Evolutionary conservation across 176 grass and related monocot genomes (phyloP), one percentile per base, ranked within the genome.

Genomic region (Poa pratensis): DNA sequence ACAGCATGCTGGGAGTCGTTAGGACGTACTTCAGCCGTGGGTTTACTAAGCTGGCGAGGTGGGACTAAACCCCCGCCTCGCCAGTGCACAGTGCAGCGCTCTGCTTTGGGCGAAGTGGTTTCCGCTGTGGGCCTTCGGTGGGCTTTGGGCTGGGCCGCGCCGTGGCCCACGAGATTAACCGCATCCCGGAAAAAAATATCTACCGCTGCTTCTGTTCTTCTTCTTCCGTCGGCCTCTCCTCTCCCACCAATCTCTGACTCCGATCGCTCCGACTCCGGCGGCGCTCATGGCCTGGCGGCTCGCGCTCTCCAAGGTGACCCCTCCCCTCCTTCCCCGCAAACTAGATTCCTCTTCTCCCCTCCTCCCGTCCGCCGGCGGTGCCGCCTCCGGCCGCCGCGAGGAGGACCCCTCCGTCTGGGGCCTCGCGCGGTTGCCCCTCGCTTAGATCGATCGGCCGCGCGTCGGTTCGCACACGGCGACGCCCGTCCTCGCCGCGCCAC

Each of bases 301-400:
- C 19, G 78, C 60, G 48, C 50, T 87, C 85, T 87, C 85, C 79
- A 87, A 87, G 85, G 85, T 87, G 23, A 67, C 30, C 39, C 7
- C 4, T 17, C 9, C 77, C 49, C 10, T 0, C 24, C 4, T 7
- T 6, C 1, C 4, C 34, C 37, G 14, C 22, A 3, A 5, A 4
- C 77, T 5, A 48, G 23, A 19, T 79, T 78, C 46, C 14, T 45
- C 54, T 39, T 11, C 54, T 26, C 20, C n/a, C 30, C 5, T 27
- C 55, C 11, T 4, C 12, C 11, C 17, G 43, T 30, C 42, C 23
- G 40, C 23, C 55, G 73, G 24, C 49, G 76, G 26, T 15, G 32
- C 5, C 14, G 11, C 14, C 49, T 2, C 12, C 1, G 20, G 13
- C 35, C 7, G 20, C 35, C n/a, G 55, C 13, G 35, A 37, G 35